Evolutionary conservation across 352 stramenopile species (phyloP), one percentile per base, ranked within the genome.

Genomic region (Aphanomyces invadans): DNA sequence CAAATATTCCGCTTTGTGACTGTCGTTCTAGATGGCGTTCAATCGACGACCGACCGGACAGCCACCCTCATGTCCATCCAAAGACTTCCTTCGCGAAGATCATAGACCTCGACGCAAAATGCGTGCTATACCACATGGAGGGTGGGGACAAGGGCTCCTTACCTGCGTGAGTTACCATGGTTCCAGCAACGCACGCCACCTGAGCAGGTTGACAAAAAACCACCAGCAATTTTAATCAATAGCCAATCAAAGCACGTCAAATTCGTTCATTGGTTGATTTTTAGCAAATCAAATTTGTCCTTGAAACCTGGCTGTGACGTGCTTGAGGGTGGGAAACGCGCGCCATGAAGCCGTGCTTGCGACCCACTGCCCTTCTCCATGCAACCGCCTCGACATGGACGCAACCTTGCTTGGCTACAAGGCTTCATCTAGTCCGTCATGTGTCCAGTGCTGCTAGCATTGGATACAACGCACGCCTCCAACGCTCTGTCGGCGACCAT

Each of bases 241-340:
- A 42, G 36, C 36, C 7, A 42, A 42, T 42, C 36, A 57, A 5
- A 57, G 21, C 21, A 23, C 26, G 12, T 21, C 45, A 3, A 28
- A 26, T 28, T 26, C 7, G 5, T 42, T 42, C 15, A 53, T 53
- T 53, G n/a, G 26, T 10, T 61, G 21, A 4, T 23, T 57, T 57
- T 38, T 57, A 38, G 25, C 49, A 12, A 57, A 57, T 57, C 49
- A 57, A 57, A 38, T 26, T 26, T n/a, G n/a, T n/a, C n/a, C 36
- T 42, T 15, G 36, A 15, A 42, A 15, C 36, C 7, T 15, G 15
- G 7, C 36, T 42, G 7, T 15, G 19, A 57, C 12, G 12, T 25
- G 49, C n/a, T 38, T 57, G 19, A 1, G 4, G 36, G 26, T 12
- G 49, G 49, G 15, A 25, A 12, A 57, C 17, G 31, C 26, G 26